Evolutionary conservation across 2,329 filamentous ascomycete species (phyloP), one percentile per base, ranked within the genome.

Genomic region (Immersiporthe knoxdaviesiana): DNA sequence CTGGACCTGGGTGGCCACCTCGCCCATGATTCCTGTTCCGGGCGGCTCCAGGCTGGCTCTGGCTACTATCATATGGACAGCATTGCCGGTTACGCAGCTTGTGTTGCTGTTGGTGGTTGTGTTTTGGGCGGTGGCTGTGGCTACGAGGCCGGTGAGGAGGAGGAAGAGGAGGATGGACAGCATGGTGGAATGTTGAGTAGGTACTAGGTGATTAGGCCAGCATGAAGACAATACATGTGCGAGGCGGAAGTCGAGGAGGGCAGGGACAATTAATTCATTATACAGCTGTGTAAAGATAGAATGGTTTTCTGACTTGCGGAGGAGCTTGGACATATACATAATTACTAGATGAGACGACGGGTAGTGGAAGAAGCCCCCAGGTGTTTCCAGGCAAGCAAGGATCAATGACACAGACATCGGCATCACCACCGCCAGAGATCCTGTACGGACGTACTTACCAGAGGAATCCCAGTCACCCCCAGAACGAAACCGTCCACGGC

Each of bases 61-160:
- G 12, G 74, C 74, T 18, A 75, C 71, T 39, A 76, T 74, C 65
- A 76, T 62, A 63, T 75, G 73, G 1, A 76, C 41, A 27, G 74
- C 75, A 1, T 68, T 69, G 18, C 72, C 73, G 59, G 73, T 73
- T 5, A 65, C 66, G 35, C 68, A 70, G 30, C 61, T 27, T 62
- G 66, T 61, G 3, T 63, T 70, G 3, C 59, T 70, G 32, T 35
- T 30, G 14, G 66, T 58, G 7, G 65, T 56, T 56, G 63, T 50
- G 2, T 63, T 70, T 41, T 44, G 47, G 14, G 66, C 65, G 27
- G 68, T 54, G 37, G 66, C 37, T 16, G 47, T 30, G 62, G 68
- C 66, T 10, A 47, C 18, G 14, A 68, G 24, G 62, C 61, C 68
- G 47, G 32, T 21, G 47, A 70, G 65, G 58, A 65, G 62, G 24